Conservation (phyloP, 129 eudicot genomes). For the sunflower (Helianthus annuus) region DNA sequence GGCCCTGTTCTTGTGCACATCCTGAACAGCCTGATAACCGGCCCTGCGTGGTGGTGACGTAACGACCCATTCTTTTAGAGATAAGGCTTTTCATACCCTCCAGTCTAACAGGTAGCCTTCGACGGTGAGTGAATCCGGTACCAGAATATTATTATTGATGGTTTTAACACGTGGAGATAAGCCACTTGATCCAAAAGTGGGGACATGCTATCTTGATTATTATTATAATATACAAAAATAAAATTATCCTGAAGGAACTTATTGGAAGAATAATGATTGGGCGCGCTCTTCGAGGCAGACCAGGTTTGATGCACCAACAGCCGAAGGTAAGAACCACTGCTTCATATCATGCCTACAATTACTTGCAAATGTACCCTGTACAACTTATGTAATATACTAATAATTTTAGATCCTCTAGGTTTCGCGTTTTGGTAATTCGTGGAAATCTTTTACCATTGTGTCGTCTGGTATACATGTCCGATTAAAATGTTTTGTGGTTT, state of each 20-base stretch:
- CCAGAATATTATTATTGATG: conserved; percentile 25
- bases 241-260: conserved; percentile 30
- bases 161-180: conserved; percentile 41
- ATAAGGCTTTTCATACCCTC: no score
- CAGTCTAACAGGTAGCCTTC: conserved; percentile 19
- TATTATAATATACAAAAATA: not conserved
- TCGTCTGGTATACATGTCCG: no score
- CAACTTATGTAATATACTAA: no score
- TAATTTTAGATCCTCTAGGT: no score
- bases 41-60: no score
- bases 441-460: no score
- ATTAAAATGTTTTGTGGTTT: no score
- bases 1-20: no score
- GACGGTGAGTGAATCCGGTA: conserved; percentile 40
- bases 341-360: conserved; percentile 44
- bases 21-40: no score
- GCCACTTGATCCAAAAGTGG: conserved; percentile 30
- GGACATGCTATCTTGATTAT: conserved; percentile 11
- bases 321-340: conserved; percentile 31
- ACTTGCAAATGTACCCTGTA: conserved; percentile 17
- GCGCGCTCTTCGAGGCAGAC: conserved; percentile 68
- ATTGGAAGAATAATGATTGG: conserved; percentile 35
- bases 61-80: no score
- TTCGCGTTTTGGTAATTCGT: no score
- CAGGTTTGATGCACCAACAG: conserved; percentile 43